These are phyloP conservation scores for Cephalotrichum gorgonifer DNA, from an alignment of 2,329 filamentous ascomycete species.

Conservation along the genomic window DNA sequence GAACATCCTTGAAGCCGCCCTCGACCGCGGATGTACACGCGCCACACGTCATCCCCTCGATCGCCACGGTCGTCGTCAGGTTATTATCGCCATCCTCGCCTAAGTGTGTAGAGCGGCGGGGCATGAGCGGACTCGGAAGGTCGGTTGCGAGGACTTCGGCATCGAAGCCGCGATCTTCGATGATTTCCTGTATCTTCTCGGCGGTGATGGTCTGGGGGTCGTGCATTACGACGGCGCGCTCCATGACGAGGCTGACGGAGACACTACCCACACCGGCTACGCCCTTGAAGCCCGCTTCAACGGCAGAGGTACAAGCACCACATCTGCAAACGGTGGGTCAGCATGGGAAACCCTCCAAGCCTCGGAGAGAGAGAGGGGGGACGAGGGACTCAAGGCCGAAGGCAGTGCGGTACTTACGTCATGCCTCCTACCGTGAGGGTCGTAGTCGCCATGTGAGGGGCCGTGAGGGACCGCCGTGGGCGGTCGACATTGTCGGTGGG, in stretches of 20 bases:
- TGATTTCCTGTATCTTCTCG: constrained; percentile 70
- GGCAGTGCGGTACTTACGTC: constrained; percentile 41
- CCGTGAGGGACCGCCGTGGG: constrained; percentile 21
- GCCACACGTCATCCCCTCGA: constrained; percentile 86
- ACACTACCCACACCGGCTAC: constrained; percentile 75
- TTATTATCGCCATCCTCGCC: constrained; percentile 28
- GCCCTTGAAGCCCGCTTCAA: constrained; percentile 81
- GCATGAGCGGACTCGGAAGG: constrained; percentile 44
- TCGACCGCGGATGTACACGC: constrained; percentile 83
- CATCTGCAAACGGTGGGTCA: constrained; percentile 51
- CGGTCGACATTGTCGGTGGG: constrained; percentile 26
- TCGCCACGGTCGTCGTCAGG: constrained; percentile 63
- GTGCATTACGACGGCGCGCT: constrained; percentile 89
- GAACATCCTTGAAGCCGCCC: constrained; percentile 63
- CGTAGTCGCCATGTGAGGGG: constrained; percentile 72
- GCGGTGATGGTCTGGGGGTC: constrained; percentile 65
- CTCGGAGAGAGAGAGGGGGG: constrained; percentile 5
- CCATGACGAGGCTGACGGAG: constrained; percentile 89
- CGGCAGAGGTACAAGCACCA: constrained; percentile 89
- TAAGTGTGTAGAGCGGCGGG: constrained; percentile 21
- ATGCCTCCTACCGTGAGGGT: constrained; percentile 86
- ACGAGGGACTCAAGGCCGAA: too few relatives aligned
- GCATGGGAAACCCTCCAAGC: not conserved
- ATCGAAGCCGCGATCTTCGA: constrained; percentile 88
- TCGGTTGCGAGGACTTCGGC: constrained; percentile 81